These are phyloP conservation scores for Penicillium sp. DNA, from an alignment of 2,329 filamentous ascomycete genomes.

Conservation along the genomic window DNA sequence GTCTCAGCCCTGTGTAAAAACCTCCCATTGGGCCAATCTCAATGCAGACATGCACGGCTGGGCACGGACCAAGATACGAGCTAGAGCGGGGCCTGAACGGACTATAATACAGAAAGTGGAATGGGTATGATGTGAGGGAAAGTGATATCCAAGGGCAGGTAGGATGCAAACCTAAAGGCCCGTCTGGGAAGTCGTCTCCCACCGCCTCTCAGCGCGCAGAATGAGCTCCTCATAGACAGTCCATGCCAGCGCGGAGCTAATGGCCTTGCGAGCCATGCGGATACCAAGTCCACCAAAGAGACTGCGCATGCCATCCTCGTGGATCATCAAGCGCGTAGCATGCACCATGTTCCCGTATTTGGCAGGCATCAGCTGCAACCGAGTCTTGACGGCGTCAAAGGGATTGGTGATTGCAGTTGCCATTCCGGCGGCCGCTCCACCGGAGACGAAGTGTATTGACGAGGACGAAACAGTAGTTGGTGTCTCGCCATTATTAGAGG, in stretches of 20 bases:
- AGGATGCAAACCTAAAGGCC: slow-evolving; percentile 12
- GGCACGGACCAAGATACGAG: slow-evolving; percentile 7
- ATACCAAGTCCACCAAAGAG: slow-evolving; percentile 84
- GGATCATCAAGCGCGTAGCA: slow-evolving; percentile 73
- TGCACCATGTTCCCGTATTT: slow-evolving; percentile 80
- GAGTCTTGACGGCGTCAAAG: slow-evolving; percentile 94
- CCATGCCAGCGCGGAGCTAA: slow-evolving; percentile 95
- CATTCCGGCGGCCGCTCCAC: slow-evolving; percentile 73
- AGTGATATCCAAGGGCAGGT: not conserved
- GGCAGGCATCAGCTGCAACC: slow-evolving; percentile 83
- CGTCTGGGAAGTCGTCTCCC: slow-evolving; percentile 33
- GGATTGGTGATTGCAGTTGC: slow-evolving; percentile 92
- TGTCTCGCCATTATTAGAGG: slow-evolving; percentile 18
- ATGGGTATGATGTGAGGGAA: not conserved
- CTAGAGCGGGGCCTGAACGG: not conserved
- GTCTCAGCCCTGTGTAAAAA: not conserved
- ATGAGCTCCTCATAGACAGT: slow-evolving; percentile 95
- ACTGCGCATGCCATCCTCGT: slow-evolving; percentile 74
- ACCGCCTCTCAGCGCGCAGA: slow-evolving; percentile 61
- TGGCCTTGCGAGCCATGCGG: slow-evolving; percentile 84
- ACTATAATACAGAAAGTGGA: slow-evolving; percentile 22
- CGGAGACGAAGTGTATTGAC: slow-evolving; percentile 82
- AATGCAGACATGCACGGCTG: slow-evolving; percentile 11
- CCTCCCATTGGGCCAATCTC: slow-evolving; percentile 2
- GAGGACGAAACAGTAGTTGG: slow-evolving; percentile 31